Conservation (phyloP, 805 yeast genomes). For the Teunomyces panamensis region DNA sequence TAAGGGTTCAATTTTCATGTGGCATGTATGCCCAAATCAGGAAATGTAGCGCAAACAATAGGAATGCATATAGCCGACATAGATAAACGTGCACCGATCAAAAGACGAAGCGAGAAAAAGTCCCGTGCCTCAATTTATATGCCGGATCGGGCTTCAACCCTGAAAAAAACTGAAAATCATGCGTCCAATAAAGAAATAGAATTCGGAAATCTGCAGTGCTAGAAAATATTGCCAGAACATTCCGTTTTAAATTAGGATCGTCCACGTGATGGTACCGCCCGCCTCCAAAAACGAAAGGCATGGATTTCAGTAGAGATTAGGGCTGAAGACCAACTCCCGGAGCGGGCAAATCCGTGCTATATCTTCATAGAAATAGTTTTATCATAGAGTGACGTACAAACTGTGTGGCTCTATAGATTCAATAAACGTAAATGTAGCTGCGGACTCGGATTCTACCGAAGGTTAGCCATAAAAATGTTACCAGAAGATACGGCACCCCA, state of each 20-base stretch:
- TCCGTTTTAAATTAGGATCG: not conserved
- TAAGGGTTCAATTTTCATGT: no score
- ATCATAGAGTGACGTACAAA: no score
- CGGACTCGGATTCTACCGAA: no score
- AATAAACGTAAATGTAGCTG: no score
- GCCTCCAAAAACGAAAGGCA: not conserved
- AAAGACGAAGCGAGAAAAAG: not conserved
- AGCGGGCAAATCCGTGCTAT: not conserved
- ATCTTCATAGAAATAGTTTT: no score
- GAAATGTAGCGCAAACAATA: no score
- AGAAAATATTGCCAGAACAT: not conserved
- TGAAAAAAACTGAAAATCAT: not conserved
- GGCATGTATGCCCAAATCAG: no score
- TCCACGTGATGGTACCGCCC: not conserved
- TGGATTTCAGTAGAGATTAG: not conserved
- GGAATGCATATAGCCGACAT: no score
- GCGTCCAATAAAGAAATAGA: not conserved
- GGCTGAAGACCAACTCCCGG: not conserved
- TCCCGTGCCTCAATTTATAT: not conserved
- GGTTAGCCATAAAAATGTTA: not conserved
- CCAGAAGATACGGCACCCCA: not conserved
- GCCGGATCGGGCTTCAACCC: slow-evolving; percentile 4
- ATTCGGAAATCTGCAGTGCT: not conserved
- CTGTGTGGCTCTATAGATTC: no score
- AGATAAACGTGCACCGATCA: not conserved